These are phyloP conservation scores for Camelina hispida DNA, from an alignment of 345 rosid species.

Conservation along the genomic window DNA sequence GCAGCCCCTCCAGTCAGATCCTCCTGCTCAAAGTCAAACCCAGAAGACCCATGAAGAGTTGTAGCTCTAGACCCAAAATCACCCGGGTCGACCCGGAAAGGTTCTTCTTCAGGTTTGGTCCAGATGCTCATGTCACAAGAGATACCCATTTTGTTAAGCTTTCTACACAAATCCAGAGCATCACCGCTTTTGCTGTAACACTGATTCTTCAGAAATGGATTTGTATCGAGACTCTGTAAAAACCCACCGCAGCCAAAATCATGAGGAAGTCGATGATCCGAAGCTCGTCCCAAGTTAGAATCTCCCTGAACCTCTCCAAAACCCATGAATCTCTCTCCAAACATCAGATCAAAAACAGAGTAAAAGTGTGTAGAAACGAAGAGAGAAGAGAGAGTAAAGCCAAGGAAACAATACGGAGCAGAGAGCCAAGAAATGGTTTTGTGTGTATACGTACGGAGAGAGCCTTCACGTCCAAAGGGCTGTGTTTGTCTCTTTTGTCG, in stretches of 20 bases:
- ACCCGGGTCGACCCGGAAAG: neutral
- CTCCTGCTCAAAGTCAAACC: slow-evolving; percentile 1
- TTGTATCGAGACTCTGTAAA: slow-evolving; percentile 17
- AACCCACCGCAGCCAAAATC: slow-evolving; percentile 28
- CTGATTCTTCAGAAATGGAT: slow-evolving; percentile 43
- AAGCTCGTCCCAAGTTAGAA: slow-evolving; percentile 33
- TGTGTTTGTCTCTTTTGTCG: neutral
- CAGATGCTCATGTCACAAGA: slow-evolving; percentile 44
- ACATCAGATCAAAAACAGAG: slow-evolving; percentile 33
- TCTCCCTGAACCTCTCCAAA: slow-evolving; percentile 41
- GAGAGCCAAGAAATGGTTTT: neutral
- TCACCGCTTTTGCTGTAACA: slow-evolving; percentile 29
- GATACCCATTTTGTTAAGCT: slow-evolving; percentile 53
- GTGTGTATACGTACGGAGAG: neutral
- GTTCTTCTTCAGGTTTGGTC: slow-evolving; percentile 35
- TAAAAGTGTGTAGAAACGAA: slow-evolving; percentile 21
- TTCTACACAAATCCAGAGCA: slow-evolving; percentile 49
- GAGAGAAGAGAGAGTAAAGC: neutral
- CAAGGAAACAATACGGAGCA: neutral
- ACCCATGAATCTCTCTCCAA: slow-evolving; percentile 43
- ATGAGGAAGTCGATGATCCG: slow-evolving; percentile 40
- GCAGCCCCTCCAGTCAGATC: slow-evolving; percentile 9
- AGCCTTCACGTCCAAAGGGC: neutral
- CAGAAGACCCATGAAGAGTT: slow-evolving; percentile 5
- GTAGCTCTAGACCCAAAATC: slow-evolving; percentile 37